Evolutionary conservation across 805 yeast genomes (phyloP).

Genomic region (Wickerhamomyces mucosus): DNA sequence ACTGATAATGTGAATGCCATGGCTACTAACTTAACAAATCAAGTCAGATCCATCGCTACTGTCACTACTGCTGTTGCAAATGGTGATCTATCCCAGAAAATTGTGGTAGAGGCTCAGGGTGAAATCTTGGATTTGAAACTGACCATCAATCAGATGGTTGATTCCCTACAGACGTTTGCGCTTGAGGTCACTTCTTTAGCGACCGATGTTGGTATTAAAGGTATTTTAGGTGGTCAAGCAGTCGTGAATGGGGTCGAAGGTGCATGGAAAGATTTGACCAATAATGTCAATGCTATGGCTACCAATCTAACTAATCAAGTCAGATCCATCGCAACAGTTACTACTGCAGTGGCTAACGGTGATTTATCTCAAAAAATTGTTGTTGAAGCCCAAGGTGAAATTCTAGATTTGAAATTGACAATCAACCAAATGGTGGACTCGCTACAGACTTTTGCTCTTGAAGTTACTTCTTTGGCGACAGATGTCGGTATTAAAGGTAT

Average conservation of each 20-base stretch:
- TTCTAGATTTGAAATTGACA: conserved; percentile 73
- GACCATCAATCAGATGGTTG: conserved; percentile 86
- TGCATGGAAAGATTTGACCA: conserved; percentile 83
- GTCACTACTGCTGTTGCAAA: conserved; percentile 90
- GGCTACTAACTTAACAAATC: conserved; percentile 82
- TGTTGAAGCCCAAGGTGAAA: conserved; percentile 88
- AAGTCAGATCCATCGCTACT: conserved; percentile 81
- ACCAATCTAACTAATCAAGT: conserved; percentile 79
- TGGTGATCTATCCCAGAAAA: conserved; percentile 77
- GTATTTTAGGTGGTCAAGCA: conserved; percentile 83
- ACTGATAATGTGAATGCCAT: conserved; percentile 80
- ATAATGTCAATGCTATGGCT: conserved; percentile 88
- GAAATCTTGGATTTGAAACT: conserved; percentile 76
- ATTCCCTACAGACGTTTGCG: conserved; percentile 76
- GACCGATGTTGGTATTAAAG: conserved; percentile 83
- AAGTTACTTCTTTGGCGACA: conserved; percentile 82
- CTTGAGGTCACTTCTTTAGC: conserved; percentile 85
- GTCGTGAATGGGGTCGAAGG: conserved; percentile 77
- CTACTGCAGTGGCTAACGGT: conserved; percentile 83
- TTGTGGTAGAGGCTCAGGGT: conserved; percentile 85
- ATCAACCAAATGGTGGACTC: conserved; percentile 92
- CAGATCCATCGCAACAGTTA: conserved; percentile 80
- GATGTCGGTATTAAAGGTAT: conserved; percentile 93
- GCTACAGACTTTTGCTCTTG: conserved; percentile 77
- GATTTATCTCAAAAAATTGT: conserved; percentile 78